Conservation (phyloP, 352 stramenopile species). For the Pythium biforme region DNA sequence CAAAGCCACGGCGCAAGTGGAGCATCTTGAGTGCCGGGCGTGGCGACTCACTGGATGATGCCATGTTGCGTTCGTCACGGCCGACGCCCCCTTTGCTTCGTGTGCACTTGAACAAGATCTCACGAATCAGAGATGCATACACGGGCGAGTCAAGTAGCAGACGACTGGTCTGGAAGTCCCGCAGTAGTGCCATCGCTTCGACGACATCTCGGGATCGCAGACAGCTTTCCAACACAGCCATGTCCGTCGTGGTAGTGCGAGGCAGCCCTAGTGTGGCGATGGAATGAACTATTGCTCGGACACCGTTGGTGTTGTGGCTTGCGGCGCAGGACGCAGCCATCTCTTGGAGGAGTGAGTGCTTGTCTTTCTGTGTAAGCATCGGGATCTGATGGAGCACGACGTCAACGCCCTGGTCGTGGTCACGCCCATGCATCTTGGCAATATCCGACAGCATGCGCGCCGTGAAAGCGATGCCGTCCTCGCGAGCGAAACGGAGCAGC, state of each 20-base stretch:
- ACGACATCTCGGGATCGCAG: constrained; percentile 36
- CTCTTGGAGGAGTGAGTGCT: constrained; percentile 46
- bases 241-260: constrained; percentile 48
- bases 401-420: constrained; percentile 44
- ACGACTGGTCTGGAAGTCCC: constrained; percentile 39
- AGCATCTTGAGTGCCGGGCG: constrained; percentile 57
- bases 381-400: constrained; percentile 45
- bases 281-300: constrained; percentile 37
- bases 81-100: constrained; percentile 23
- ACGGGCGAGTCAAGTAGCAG: constrained; percentile 49
- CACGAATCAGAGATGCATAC: constrained; percentile 63
- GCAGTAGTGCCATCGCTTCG: constrained; percentile 35
- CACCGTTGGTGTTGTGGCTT: constrained; percentile 43
- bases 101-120: constrained; percentile 79
- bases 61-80: constrained; percentile 35
- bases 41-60: constrained; percentile 27
- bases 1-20: constrained; percentile 47
- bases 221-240: constrained; percentile 57
- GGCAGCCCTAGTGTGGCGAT: constrained; percentile 41
- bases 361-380: constrained; percentile 27
- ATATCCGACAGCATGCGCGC: constrained; percentile 54
- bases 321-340: constrained; percentile 62
- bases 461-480: constrained; percentile 53
- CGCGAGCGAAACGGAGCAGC: constrained; percentile 40
- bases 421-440: constrained; percentile 52